Conservation (phyloP, 192 early-diverging fungal species). For the Chytriomyces sp. region DNA sequence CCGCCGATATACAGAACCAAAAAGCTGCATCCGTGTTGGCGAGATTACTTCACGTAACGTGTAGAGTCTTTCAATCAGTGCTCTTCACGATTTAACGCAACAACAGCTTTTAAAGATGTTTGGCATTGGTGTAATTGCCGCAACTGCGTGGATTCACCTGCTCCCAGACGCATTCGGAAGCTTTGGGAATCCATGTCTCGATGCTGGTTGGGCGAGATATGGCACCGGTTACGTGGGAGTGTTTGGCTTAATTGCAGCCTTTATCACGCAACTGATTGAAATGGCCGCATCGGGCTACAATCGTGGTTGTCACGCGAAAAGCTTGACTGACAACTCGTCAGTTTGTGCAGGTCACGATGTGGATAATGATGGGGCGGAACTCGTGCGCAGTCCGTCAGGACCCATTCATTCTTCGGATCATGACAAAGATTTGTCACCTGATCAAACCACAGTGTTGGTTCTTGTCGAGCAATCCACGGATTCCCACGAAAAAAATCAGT, state of each 20-base stretch:
- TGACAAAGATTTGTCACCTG: background rate
- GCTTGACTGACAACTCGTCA: too few species aligned
- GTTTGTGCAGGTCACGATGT: background rate
- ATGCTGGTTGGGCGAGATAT: slow-evolving; percentile 18
- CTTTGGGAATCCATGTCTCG: slow-evolving; percentile 28
- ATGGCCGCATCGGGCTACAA: slow-evolving; percentile 10
- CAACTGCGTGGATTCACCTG: slow-evolving; percentile 56
- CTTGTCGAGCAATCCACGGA: background rate
- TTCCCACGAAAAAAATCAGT: background rate
- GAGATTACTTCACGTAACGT: background rate
- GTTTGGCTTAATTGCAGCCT: slow-evolving; percentile 48
- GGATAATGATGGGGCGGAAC: background rate
- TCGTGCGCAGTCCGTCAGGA: background rate
- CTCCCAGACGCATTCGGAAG: slow-evolving; percentile 41
- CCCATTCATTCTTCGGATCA: background rate
- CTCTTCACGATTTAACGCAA: background rate
- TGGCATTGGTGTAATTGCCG: slow-evolving; percentile 55
- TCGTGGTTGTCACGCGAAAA: too few species aligned
- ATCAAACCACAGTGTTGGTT: background rate
- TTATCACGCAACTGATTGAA: slow-evolving; percentile 44
- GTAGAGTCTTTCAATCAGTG: background rate
- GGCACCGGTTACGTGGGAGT: slow-evolving; percentile 37
- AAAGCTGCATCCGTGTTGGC: background rate
- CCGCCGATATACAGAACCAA: background rate
- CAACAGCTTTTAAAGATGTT: slow-evolving; percentile 55